phyloP scores from a whole-genome alignment of 495 filamentous ascomycete genomes.

The Hypoxylon perforatum region DNA sequence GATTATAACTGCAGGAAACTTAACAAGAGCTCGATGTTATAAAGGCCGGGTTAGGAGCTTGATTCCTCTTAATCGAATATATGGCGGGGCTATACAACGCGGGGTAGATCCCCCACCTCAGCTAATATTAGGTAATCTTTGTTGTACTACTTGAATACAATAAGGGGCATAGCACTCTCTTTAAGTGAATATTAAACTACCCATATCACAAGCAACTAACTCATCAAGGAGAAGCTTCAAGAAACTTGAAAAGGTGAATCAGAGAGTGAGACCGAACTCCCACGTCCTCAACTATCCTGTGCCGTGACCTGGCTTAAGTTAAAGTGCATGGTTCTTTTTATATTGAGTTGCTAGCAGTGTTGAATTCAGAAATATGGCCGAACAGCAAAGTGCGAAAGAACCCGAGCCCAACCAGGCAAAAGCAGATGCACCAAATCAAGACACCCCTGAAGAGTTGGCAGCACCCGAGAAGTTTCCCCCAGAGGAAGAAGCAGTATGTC shows the following conservation, averaged over 20 bases:
- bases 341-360: no score
- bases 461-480: constrained; percentile 61
- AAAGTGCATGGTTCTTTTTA: no score
- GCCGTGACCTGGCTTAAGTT: no score
- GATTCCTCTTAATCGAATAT: constrained; percentile 21
- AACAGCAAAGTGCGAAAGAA: constrained; percentile 4
- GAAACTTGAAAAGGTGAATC: no score
- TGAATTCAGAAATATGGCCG: constrained; percentile 11
- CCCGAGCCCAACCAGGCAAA: constrained; percentile 9
- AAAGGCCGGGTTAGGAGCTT: constrained; percentile 10
- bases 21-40: no score
- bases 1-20: no score
- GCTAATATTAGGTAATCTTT: no score
- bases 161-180: neutral
- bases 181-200: neutral
- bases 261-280: no score
- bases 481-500: constrained; percentile 78
- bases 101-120: constrained; percentile 15
- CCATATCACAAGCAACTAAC: no score
- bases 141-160: no score
- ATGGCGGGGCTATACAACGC: constrained; percentile 32
- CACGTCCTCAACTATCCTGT: no score
- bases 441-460: constrained; percentile 32
- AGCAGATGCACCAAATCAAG: constrained; percentile 8
- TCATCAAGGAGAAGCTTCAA: no score